Evolutionary conservation across 2,329 filamentous ascomycete genomes (phyloP), one percentile per base, ranked within the genome.

Genomic region (Fusarium sp.): DNA sequence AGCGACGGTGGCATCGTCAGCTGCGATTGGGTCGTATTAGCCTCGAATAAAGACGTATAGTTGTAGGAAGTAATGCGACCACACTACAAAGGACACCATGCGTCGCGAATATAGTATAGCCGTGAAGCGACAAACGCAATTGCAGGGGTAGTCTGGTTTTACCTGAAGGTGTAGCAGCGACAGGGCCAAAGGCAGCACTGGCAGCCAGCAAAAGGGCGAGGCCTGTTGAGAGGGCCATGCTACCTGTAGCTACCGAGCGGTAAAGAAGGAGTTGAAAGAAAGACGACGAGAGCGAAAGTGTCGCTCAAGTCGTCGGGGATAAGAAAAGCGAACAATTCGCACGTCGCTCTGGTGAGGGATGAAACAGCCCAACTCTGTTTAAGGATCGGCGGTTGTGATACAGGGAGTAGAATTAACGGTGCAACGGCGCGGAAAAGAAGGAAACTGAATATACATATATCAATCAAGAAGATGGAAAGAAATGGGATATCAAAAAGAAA

Each of bases 121-220:
- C 43, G 42, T 22, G 25, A 5, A 38, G 31, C n/a, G 13, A 45
- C 22, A 48, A 22, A 45, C n/a, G 32, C 32, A 49, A 45, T 48
- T 19, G 36, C 28, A 25, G 7, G 24, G 13, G 36, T 13, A 34
- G 26, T 38, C 41, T 35, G 58, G 19, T 19, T 68, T 52, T 67
- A 70, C 68, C 54, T 32, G 43, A 47, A 39, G 69, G 65, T 39
- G 43, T 64, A 10, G 69, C 69, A 31, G 53, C 29, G 11, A 61
- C 58, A 5, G 65, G 64, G 41, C 49, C 48, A 12, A 71, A 19
- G 13, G 61, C 68, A 13, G 67, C 57, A 7, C 67, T 53, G 31
- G 70, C 70, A 47, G 65, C 70, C 65, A 73, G 55, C 35, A 73
- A 53, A 28, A 68, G 58, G 44, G 68, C 54, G 45, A 73, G 57